A percentile compares a stretch with the other conserved stretches of the same genome.
phyloP scores from a whole-genome alignment of 495 filamentous ascomycete genomes.

The Gamarada debralockiae region DNA sequence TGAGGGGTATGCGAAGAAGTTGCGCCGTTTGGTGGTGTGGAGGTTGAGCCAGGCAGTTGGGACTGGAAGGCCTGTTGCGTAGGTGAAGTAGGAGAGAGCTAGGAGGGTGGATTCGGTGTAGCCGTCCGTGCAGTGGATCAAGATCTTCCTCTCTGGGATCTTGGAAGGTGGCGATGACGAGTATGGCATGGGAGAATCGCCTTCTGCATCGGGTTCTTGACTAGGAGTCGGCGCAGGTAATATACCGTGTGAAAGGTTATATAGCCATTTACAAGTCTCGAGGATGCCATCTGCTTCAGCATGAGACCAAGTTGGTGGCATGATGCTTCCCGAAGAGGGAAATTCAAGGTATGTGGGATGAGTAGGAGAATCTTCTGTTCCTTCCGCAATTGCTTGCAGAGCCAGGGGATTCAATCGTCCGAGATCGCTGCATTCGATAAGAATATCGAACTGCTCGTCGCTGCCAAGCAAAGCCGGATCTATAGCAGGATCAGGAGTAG shows the following conservation, averaged over 20 bases:
- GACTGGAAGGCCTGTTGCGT: constrained; percentile 72
- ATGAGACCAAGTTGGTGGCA: constrained; percentile 74
- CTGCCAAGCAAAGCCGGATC: constrained; percentile 21
- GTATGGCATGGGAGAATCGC: constrained; percentile 41
- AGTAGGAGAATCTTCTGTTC: constrained; percentile 29
- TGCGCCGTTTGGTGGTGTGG: constrained; percentile 75
- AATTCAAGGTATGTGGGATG: constrained; percentile 65
- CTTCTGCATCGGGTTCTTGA: constrained; percentile 45
- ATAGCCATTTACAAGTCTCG: constrained; percentile 85
- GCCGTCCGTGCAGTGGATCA: constrained; percentile 92
- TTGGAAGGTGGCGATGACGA: not conserved
- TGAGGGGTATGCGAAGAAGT: constrained; percentile 93
- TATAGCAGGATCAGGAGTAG: constrained; percentile 67
- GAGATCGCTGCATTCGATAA: constrained; percentile 84
- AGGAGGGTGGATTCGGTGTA: constrained; percentile 93
- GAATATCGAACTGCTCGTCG: constrained; percentile 59
- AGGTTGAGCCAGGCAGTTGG: constrained; percentile 84
- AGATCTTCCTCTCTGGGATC: constrained; percentile 50
- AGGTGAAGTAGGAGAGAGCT: constrained; percentile 87
- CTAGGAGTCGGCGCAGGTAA: constrained; percentile 35
- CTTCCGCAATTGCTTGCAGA: constrained; percentile 37
- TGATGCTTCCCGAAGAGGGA: constrained; percentile 86
- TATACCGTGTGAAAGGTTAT: constrained; percentile 65
- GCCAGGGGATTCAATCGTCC: constrained; percentile 61
- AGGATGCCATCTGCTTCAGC: constrained; percentile 78